phyloP scores from a whole-genome alignment of 78 protist species.

The Bodo saltans region DNA sequence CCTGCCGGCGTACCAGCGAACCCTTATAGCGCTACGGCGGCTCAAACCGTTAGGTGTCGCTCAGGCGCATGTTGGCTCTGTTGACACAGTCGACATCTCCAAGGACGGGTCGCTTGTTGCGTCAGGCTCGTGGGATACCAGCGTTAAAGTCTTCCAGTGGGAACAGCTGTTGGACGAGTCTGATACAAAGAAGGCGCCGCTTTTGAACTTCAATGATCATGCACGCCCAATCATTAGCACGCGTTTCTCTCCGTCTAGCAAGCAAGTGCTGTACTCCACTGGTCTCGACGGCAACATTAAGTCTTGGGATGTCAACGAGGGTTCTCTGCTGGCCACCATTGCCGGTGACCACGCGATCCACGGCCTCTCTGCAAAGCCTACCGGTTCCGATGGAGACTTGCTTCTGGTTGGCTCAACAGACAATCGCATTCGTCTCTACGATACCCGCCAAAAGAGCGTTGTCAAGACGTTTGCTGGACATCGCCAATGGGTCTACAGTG shows the following conservation, averaged over 20 bases:
- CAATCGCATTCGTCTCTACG: conserved; percentile 13
- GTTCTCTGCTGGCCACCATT: background rate
- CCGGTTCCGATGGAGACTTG: background rate
- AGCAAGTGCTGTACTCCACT: background rate
- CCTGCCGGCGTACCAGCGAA: too few species aligned
- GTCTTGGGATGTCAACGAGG: conserved; percentile 2
- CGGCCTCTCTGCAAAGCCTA: background rate
- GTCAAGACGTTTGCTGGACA: conserved; percentile 6
- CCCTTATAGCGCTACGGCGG: too few species aligned
- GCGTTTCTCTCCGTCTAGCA: background rate
- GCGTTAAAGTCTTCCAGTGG: background rate
- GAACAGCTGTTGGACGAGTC: background rate
- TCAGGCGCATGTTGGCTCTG: conserved; percentile 4
- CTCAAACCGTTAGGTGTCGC: too few species aligned
- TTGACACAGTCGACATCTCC: background rate
- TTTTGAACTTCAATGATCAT: background rate
- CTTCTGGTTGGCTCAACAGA: conserved; percentile 13
- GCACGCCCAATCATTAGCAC: background rate
- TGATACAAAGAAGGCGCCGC: background rate
- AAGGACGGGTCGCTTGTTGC: background rate
- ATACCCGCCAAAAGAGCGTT: background rate
- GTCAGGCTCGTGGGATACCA: conserved; percentile 6
- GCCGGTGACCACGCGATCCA: conserved; percentile 17
- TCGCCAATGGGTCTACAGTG: conserved; percentile 8
- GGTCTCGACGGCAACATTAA: conserved; percentile 4